These are phyloP conservation scores for Cynara cardunculus DNA, from an alignment of 129 eudicot genomes.

Conservation along the genomic window DNA sequence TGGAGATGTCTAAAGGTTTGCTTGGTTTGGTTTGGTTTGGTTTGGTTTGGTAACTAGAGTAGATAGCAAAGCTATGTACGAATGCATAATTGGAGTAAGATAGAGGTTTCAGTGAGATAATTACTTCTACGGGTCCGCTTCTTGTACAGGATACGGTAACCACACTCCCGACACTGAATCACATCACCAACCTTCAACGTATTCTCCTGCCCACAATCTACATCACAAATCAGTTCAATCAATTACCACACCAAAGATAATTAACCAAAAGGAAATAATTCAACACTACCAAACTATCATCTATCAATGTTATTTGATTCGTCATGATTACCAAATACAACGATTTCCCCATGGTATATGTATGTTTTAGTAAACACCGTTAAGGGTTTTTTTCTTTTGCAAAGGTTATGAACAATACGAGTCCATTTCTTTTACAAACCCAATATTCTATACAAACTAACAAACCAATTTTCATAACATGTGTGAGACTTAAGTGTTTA, in stretches of 20 bases:
- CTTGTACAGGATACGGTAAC: constrained; percentile 88
- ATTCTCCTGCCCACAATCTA: constrained; percentile 86
- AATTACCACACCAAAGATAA: not conserved
- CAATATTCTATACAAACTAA: not conserved
- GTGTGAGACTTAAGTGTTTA: not conserved
- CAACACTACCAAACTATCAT: not conserved
- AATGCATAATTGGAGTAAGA: not conserved
- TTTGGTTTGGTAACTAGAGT: not conserved
- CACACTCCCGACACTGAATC: constrained; percentile 92
- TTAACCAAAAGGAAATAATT: not conserved
- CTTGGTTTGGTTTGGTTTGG: not conserved
- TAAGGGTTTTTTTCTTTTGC: not conserved
- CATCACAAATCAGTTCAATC: constrained; percentile 2
- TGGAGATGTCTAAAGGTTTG: not conserved
- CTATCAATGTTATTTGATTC: not conserved
- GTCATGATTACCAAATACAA: not conserved
- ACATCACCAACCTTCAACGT: constrained; percentile 82
- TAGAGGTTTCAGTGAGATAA: not conserved
- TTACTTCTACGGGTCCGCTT: constrained; percentile 88
- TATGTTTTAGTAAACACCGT: not conserved
- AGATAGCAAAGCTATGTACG: not conserved
- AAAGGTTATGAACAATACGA: not conserved
- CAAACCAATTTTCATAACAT: not conserved
- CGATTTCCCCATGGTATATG: not conserved
- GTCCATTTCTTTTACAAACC: not conserved